A percentile compares a stretch with the other conserved stretches of the same genome.
Conservation (phyloP, 129 eudicot genomes). For the Artemisia argyi region DNA sequence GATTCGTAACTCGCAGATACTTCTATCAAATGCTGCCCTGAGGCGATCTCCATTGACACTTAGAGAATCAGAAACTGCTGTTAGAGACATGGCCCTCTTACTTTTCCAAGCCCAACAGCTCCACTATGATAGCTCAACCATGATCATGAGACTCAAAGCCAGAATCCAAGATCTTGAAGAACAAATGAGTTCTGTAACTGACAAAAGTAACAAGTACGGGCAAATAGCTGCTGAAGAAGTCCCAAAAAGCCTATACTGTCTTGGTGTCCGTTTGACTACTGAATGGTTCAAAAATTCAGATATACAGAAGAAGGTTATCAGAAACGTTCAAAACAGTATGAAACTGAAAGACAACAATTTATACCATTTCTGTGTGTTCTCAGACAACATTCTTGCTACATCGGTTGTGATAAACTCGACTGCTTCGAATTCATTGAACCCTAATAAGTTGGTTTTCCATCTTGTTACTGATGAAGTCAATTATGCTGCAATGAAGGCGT, state of each 20-base stretch:
- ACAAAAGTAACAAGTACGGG: conserved; percentile 45
- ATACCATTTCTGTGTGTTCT: conserved; percentile 56
- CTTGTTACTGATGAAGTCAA: conserved; percentile 55
- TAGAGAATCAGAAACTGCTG: conserved; percentile 44
- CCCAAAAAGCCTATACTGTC: conserved; percentile 55
- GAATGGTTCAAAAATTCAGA: conserved; percentile 45
- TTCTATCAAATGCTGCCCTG: conserved; percentile 60
- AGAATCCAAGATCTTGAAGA: conserved; percentile 48
- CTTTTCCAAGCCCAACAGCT: conserved; percentile 55
- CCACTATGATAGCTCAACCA: conserved; percentile 53
- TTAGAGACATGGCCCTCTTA: conserved; percentile 42
- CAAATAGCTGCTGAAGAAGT: conserved; percentile 63
- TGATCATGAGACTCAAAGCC: conserved; percentile 52
- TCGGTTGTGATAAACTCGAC: conserved; percentile 62
- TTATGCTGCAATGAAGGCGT: conserved; percentile 50
- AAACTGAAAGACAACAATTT: conserved; percentile 49
- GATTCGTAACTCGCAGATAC: conserved; percentile 59
- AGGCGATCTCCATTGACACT: conserved; percentile 45
- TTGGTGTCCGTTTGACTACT: conserved; percentile 43
- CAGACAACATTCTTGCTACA: conserved; percentile 57
- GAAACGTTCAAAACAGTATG: conserved; percentile 4
- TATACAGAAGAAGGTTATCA: conserved; percentile 16
- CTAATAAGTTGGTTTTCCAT: conserved; percentile 51
- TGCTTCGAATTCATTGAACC: conserved; percentile 38
- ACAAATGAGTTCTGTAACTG: conserved; percentile 38